Conservation (phyloP, 1,284 basidiomycete species). For the Leccinum angustisporum region DNA sequence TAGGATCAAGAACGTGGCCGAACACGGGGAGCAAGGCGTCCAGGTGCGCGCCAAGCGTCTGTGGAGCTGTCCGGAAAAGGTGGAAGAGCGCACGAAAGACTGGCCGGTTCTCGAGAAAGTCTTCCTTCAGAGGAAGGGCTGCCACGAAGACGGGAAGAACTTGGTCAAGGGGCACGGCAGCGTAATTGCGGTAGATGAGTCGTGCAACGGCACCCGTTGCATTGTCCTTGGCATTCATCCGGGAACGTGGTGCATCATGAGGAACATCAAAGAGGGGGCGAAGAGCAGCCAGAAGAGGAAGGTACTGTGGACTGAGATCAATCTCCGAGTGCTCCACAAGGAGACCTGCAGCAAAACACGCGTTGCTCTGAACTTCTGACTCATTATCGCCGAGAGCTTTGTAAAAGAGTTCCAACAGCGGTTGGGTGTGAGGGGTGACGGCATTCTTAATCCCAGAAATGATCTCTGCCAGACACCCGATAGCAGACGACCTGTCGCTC, state of each 20-base stretch:
- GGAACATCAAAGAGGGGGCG: slow-evolving; percentile 80
- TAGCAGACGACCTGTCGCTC: slow-evolving; percentile 90
- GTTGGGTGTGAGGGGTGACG: slow-evolving; percentile 85
- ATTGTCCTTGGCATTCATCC: slow-evolving; percentile 91
- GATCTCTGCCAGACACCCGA: slow-evolving; percentile 95
- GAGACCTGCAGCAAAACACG: slow-evolving; percentile 92
- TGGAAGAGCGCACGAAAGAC: slow-evolving; percentile 91
- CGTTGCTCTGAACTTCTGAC: slow-evolving; percentile 92
- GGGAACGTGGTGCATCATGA: slow-evolving; percentile 58
- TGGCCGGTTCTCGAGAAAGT: slow-evolving; percentile 87
- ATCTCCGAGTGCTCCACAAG: slow-evolving; percentile 85
- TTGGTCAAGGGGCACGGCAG: slow-evolving; percentile 86
- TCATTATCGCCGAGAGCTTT: slow-evolving; percentile 84
- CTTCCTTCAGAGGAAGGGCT: slow-evolving; percentile 85
- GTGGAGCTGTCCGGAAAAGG: slow-evolving; percentile 78
- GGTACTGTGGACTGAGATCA: slow-evolving; percentile 85
- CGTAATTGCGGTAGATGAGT: slow-evolving; percentile 81
- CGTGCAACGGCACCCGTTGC: slow-evolving; percentile 91
- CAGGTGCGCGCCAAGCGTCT: slow-evolving; percentile 73
- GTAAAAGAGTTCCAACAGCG: slow-evolving; percentile 83
- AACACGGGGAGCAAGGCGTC: slow-evolving; percentile 86
- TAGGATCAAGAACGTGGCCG: slow-evolving; percentile 80
- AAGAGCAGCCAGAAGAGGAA: slow-evolving; percentile 77
- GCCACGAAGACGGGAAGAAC: slow-evolving; percentile 85
- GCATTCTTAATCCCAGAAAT: slow-evolving; percentile 89